Percentiles rank a stretch among this genome's conserved stretches.
Evolutionary conservation across 352 stramenopile genomes (phyloP).

Genomic region (Globisporangium okanoganense): DNA sequence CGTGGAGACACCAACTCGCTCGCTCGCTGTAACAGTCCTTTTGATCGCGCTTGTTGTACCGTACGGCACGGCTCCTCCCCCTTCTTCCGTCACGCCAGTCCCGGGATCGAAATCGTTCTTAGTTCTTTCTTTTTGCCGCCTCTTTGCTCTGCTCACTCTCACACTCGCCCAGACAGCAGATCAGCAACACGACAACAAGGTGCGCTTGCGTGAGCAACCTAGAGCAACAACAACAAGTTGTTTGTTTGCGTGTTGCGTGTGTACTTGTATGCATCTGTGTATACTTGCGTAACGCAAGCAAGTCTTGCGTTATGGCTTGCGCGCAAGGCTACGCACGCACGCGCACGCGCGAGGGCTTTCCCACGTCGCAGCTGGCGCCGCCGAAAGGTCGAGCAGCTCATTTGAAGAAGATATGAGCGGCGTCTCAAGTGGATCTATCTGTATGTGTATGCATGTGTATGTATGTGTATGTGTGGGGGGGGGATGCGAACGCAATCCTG

Average conservation of each 20-base stretch:
- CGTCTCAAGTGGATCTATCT: background rate
- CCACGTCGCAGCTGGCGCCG: background rate
- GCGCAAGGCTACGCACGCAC: too few species aligned
- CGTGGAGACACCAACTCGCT: background rate
- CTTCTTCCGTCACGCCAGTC: background rate
- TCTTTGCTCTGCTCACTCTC: background rate
- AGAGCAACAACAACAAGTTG: background rate
- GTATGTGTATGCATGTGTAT: background rate
- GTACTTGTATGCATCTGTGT: background rate
- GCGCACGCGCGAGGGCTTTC: too few species aligned
- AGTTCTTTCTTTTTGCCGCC: background rate
- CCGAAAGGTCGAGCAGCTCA: slow-evolving; percentile 7
- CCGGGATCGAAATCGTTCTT: background rate
- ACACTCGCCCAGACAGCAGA: background rate
- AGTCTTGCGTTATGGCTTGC: too few species aligned
- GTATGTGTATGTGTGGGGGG: background rate
- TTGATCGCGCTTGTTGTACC: background rate
- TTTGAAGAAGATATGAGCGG: background rate
- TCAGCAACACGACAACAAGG: background rate
- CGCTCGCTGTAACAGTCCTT: background rate
- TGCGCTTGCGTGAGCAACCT: background rate
- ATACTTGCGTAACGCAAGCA: background rate
- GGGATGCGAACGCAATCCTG: background rate
- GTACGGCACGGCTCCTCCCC: background rate
- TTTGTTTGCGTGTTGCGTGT: background rate